Conservation (phyloP, 1,284 basidiomycete genomes). For the Cerioporus squamosus region DNA sequence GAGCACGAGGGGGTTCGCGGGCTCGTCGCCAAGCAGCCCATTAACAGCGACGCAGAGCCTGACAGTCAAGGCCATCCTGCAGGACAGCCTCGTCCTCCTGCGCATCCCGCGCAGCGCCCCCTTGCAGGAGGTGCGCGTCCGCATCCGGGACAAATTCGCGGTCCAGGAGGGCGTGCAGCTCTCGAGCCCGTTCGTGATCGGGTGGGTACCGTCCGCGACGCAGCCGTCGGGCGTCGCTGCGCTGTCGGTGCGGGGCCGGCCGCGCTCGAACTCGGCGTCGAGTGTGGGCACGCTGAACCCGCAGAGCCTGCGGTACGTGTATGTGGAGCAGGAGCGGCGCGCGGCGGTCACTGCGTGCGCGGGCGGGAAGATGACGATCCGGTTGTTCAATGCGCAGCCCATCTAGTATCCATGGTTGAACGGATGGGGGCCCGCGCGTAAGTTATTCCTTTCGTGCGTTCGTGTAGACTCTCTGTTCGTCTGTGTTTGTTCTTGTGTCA, state of each 20-base stretch:
- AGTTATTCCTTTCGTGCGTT: neutral
- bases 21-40: conserved; percentile 8
- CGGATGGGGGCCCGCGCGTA: neutral
- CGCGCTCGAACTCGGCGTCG: conserved; percentile 43
- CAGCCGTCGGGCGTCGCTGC: conserved; percentile 18
- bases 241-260: conserved; percentile 15
- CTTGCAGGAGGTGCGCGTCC: conserved; percentile 54
- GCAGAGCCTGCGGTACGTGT: conserved; percentile 39
- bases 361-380: conserved; percentile 38
- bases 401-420: conserved; percentile 8
- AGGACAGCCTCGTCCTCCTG: conserved; percentile 64
- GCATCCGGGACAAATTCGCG: conserved; percentile 65
- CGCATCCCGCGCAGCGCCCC: conserved; percentile 50
- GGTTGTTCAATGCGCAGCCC: conserved; percentile 35
- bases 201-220: conserved; percentile 37
- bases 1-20: neutral
- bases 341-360: conserved; percentile 35
- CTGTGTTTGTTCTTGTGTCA: too few relatives aligned
- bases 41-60: conserved; percentile 36
- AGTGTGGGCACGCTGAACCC: conserved; percentile 30
- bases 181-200: conserved; percentile 56
- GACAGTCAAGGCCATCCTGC: conserved; percentile 67
- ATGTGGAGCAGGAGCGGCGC: conserved; percentile 46
- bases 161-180: conserved; percentile 59
- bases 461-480: neutral